These are phyloP conservation scores for Rhizoctonia solani DNA, from an alignment of 1,284 basidiomycete genomes.

Conservation along the genomic window DNA sequence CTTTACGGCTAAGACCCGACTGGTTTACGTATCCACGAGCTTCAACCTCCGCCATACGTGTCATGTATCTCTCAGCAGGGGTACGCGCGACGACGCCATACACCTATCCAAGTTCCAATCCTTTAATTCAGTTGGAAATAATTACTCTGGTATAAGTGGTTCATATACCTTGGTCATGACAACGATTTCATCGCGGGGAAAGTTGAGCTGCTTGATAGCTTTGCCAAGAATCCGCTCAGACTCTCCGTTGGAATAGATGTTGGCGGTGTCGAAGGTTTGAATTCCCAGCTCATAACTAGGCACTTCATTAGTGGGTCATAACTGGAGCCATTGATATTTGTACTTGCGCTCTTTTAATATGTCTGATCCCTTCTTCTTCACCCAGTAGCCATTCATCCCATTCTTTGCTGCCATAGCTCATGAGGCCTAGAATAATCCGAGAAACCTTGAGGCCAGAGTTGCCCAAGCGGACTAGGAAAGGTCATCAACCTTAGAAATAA, in stretches of 20 bases:
- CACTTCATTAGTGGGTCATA: not conserved
- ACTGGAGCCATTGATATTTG: constrained; percentile 21
- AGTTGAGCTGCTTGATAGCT: constrained; percentile 70
- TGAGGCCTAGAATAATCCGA: constrained; percentile 54
- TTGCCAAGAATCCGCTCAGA: constrained; percentile 77
- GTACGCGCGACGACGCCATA: not conserved
- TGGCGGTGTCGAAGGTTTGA: constrained; percentile 70
- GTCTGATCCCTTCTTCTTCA: constrained; percentile 59
- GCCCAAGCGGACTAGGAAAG: constrained; percentile 52
- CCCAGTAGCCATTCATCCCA: constrained; percentile 57
- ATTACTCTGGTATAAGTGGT: constrained; percentile 34
- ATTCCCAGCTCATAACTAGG: constrained; percentile 58
- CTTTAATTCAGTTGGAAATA: constrained; percentile 15
- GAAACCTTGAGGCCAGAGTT: constrained; percentile 58
- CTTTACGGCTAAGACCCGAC: constrained; percentile 49
- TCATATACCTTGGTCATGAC: constrained; percentile 70
- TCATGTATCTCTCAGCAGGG: not conserved
- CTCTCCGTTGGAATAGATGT: constrained; percentile 48
- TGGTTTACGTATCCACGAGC: constrained; percentile 50
- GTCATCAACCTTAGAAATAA: not conserved
- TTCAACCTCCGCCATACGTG: constrained; percentile 35
- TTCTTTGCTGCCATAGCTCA: constrained; percentile 52
- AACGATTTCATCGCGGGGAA: constrained; percentile 73
- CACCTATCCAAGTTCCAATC: not conserved
- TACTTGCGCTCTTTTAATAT: constrained; percentile 58